Evolutionary conservation across 768 basidiomycete species (phyloP).

Genomic region (Leccinum incarnatum): DNA sequence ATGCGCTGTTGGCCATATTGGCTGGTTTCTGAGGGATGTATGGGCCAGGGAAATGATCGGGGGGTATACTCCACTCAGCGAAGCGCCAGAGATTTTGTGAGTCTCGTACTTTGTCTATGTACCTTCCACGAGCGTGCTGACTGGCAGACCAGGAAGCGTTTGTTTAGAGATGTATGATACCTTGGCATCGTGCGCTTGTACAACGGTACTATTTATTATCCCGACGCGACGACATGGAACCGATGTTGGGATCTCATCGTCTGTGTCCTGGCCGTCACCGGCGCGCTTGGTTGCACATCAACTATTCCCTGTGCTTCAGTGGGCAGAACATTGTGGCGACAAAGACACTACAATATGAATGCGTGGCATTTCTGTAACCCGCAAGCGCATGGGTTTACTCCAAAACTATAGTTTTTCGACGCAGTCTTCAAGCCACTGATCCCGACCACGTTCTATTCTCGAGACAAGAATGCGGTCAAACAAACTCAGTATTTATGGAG

Average conservation of each 20-base stretch:
- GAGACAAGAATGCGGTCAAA: background rate
- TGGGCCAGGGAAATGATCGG: constrained; percentile 88
- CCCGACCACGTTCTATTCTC: background rate
- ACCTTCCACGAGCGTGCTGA: constrained; percentile 1
- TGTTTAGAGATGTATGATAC: constrained; percentile 56
- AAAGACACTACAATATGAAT: background rate
- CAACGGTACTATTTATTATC: constrained; percentile 1
- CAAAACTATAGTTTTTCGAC: background rate
- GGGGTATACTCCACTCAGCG: constrained; percentile 66
- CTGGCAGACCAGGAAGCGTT: constrained; percentile 46
- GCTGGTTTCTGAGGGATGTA: constrained; percentile 82
- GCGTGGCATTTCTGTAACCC: background rate
- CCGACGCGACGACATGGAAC: background rate
- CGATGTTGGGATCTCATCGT: background rate
- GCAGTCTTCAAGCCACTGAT: background rate
- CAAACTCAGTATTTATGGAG: background rate
- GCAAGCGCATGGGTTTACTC: background rate
- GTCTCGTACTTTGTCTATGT: constrained; percentile 28
- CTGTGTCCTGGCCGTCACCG: background rate
- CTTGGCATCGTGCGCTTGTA: constrained; percentile 5
- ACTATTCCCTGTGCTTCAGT: background rate
- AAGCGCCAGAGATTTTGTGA: constrained; percentile 68
- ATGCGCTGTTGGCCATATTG: constrained; percentile 82
- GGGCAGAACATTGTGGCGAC: background rate
- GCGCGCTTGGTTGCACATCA: background rate